phyloP scores from a whole-genome alignment of 176 grass and related monocot species.

The Bothriochloa decipiens region DNA sequence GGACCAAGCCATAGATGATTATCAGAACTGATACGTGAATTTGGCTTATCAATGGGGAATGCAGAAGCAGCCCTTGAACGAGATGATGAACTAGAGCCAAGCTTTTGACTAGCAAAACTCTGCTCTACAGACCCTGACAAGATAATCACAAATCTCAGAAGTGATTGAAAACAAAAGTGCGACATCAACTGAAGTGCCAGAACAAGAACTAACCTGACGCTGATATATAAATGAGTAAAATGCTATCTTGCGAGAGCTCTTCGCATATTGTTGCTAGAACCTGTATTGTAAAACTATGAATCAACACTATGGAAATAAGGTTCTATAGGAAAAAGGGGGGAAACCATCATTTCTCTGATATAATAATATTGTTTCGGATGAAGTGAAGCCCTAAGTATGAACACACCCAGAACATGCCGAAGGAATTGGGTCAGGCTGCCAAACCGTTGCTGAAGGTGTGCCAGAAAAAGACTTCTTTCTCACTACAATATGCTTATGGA shows the following conservation, averaged over 20 bases:
- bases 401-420: neutral
- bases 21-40: slow-evolving; percentile 54
- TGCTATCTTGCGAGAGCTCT: slow-evolving; percentile 77
- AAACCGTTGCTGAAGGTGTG: slow-evolving; percentile 10
- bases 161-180: slow-evolving; percentile 24
- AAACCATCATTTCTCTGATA: neutral
- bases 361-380: neutral
- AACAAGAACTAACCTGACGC: slow-evolving; percentile 78
- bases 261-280: slow-evolving; percentile 89
- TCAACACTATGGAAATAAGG: slow-evolving; percentile 13
- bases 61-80: slow-evolving; percentile 37
- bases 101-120: slow-evolving; percentile 58
- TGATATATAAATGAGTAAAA: slow-evolving; percentile 93
- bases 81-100: slow-evolving; percentile 51
- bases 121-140: slow-evolving; percentile 64
- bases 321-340: neutral
- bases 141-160: slow-evolving; percentile 43
- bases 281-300: slow-evolving; percentile 47
- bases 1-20: slow-evolving; percentile 83
- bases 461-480: slow-evolving; percentile 7
- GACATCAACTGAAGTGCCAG: slow-evolving; percentile 35
- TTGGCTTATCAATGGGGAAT: slow-evolving; percentile 42
- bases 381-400: slow-evolving; percentile 9
- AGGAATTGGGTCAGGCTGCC: neutral
- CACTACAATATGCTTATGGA: neutral